phyloP scores from a whole-genome alignment of 2,329 filamentous ascomycete species.

The Colletotrichum viniferum region DNA sequence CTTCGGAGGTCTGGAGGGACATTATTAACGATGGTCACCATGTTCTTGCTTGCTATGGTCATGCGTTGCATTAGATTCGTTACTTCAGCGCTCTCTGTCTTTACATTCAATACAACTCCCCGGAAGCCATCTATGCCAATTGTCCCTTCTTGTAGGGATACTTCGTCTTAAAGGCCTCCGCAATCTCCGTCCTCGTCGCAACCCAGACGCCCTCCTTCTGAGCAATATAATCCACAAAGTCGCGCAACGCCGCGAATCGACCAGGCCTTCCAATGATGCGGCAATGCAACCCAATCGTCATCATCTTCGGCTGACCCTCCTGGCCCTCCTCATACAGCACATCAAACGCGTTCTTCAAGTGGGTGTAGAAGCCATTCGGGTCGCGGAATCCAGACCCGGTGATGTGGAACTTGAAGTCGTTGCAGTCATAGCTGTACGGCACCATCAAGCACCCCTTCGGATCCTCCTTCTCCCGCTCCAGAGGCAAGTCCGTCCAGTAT shows the following conservation, averaged over 20 bases:
- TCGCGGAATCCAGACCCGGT: conserved; percentile 48
- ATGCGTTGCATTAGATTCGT: neutral
- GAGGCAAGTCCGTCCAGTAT: conserved; percentile 58
- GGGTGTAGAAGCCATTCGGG: conserved; percentile 46
- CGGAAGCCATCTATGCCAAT: conserved; percentile 21
- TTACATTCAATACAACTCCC: neutral
- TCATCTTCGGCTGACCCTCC: conserved; percentile 57
- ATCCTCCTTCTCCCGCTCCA: conserved; percentile 42
- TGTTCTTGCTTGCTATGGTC: neutral
- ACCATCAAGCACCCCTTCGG: conserved; percentile 58
- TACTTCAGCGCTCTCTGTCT: neutral
- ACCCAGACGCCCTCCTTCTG: conserved; percentile 59
- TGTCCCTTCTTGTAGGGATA: conserved; percentile 52
- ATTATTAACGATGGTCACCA: neutral
- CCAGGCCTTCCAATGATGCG: conserved; percentile 57
- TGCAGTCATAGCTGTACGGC: conserved; percentile 60
- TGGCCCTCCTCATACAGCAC: conserved; percentile 56
- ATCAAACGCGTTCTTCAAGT: conserved; percentile 58
- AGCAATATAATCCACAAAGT: conserved; percentile 58
- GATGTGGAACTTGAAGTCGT: conserved; percentile 50
- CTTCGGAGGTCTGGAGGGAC: neutral
- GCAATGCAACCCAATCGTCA: conserved; percentile 60
- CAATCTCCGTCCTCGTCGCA: conserved; percentile 56
- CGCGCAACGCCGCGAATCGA: conserved; percentile 52
- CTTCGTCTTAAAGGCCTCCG: conserved; percentile 49